Evolutionary conservation across 805 yeast species (phyloP).

Genomic region (Yamadazyma akitaensis): DNA sequence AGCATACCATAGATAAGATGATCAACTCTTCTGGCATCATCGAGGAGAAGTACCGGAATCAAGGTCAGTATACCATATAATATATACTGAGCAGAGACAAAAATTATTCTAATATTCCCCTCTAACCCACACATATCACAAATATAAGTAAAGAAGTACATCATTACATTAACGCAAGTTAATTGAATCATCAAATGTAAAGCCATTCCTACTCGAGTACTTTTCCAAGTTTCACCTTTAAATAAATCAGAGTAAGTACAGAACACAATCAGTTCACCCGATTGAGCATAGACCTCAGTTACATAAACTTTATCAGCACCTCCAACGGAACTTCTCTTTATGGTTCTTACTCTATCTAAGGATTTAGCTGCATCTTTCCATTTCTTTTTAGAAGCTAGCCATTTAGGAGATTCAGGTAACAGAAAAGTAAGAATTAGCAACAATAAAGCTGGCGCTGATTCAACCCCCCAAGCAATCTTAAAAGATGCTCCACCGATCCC

Average conservation of each 20-base stretch:
- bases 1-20: constrained; percentile 42
- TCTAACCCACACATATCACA: constrained; percentile 48
- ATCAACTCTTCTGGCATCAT: constrained; percentile 46
- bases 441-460: constrained; percentile 19
- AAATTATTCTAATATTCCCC: constrained; percentile 26
- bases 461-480: constrained; percentile 20
- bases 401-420: constrained; percentile 32
- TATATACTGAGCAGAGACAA: constrained; percentile 37
- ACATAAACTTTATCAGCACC: constrained; percentile 20
- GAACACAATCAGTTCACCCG: constrained; percentile 16
- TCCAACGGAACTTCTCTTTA: constrained; percentile 2
- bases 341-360: constrained; percentile 12
- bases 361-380: constrained; percentile 36
- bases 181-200: constrained; percentile 44
- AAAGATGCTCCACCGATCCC: constrained; percentile 12
- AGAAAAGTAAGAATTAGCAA: constrained; percentile 18
- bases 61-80: constrained; percentile 40
- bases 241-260: constrained; percentile 33
- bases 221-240: constrained; percentile 27
- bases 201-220: constrained; percentile 33
- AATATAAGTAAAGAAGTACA: constrained; percentile 43
- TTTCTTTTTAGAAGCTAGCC: constrained; percentile 24
- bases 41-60: constrained; percentile 43
- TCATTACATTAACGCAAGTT: constrained; percentile 42
- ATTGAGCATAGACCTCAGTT: constrained; percentile 20